Conservation (phyloP, 31 red algal species). For the Odonthalia washingtoniensis region DNA sequence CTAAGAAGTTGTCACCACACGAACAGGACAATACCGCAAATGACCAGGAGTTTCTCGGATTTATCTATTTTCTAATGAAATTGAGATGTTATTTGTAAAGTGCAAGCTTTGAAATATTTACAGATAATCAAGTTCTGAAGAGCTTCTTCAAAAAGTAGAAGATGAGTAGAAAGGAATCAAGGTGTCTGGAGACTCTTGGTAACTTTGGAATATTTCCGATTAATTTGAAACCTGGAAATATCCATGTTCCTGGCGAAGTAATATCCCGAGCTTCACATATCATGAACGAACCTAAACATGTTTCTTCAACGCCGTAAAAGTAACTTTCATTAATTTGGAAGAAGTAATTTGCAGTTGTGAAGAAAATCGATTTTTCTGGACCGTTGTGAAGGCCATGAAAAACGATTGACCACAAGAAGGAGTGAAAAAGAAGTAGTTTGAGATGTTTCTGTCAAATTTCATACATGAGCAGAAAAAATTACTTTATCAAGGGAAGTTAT, state of each 20-base stretch:
- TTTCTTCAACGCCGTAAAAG: not conserved
- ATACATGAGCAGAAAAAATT: too few species aligned
- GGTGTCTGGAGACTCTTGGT: not conserved
- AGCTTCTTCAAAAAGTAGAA: not conserved
- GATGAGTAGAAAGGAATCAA: not conserved
- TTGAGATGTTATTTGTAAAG: not conserved
- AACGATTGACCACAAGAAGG: too few species aligned
- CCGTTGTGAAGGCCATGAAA: not conserved
- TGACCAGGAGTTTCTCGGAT: not conserved
- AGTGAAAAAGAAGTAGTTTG: too few species aligned
- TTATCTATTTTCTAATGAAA: not conserved
- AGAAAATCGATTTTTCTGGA: not conserved
- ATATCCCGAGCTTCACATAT: not conserved
- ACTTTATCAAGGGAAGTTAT: too few species aligned
- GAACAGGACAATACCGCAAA: slow-evolving; percentile 6
- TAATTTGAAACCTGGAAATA: too few species aligned
- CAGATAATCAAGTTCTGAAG: slow-evolving; percentile 13
- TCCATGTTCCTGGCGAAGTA: not conserved
- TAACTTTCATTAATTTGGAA: too few species aligned
- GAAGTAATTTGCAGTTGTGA: not conserved
- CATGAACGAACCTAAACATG: not conserved
- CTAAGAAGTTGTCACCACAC: not conserved
- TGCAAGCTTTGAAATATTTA: not conserved
- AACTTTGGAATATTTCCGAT: not conserved
- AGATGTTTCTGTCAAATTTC: too few species aligned